These are phyloP conservation scores for Backusella mclennaniae DNA, from an alignment of 192 early-diverging fungal species.

Conservation along the genomic window DNA sequence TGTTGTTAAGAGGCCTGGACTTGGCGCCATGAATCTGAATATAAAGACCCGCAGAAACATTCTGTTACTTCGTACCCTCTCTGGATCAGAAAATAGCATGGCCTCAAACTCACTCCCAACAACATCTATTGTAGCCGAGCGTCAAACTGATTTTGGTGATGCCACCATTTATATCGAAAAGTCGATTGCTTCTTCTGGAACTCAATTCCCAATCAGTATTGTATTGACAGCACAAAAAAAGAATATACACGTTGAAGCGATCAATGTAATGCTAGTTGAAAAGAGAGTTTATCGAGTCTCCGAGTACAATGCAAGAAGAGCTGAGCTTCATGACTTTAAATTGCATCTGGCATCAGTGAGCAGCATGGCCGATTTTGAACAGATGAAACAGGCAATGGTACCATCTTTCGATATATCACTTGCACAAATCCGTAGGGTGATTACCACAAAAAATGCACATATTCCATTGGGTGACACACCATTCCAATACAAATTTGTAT, in stretches of 20 bases:
- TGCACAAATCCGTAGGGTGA: slow-evolving; percentile 10
- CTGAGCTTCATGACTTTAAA: slow-evolving; percentile 21
- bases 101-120: slow-evolving; percentile 12
- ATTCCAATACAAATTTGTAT: slow-evolving; percentile 30
- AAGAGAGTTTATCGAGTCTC: slow-evolving; percentile 26
- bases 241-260: slow-evolving; percentile 21
- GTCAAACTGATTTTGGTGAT: slow-evolving; percentile 15
- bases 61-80: slow-evolving; percentile 22
- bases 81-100: slow-evolving; percentile 15
- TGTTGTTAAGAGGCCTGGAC: slow-evolving; percentile 10
- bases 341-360: slow-evolving; percentile 10
- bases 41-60: slow-evolving; percentile 22
- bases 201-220: slow-evolving; percentile 24
- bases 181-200: slow-evolving; percentile 30
- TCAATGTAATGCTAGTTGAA: slow-evolving; percentile 21
- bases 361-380: not conserved
- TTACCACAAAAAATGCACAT: slow-evolving; percentile 21
- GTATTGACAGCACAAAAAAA: slow-evolving; percentile 20
- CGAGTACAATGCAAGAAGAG: slow-evolving; percentile 20
- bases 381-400: not conserved
- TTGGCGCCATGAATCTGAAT: slow-evolving; percentile 16
- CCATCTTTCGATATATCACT: not conserved
- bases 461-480: slow-evolving; percentile 7
- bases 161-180: slow-evolving; percentile 28
- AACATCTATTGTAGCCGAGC: slow-evolving; percentile 20